phyloP scores from a whole-genome alignment of 345 rosid genomes.

The Triadica sebifera region DNA sequence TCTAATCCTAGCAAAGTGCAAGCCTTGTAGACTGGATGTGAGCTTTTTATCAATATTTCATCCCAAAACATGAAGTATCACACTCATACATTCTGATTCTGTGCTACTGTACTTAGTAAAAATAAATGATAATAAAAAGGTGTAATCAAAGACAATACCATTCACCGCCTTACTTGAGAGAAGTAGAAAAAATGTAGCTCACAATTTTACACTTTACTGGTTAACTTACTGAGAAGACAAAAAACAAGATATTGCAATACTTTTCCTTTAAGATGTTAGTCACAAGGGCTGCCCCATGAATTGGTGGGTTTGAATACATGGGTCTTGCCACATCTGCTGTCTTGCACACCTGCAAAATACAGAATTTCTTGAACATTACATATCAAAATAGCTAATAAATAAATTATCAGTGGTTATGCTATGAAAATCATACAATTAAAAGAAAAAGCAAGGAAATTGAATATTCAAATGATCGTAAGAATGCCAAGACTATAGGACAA shows the following conservation, averaged over 20 bases:
- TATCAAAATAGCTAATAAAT: background rate
- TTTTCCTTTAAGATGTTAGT: constrained; percentile 68
- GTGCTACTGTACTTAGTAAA: too few relatives aligned
- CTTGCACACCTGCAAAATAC: constrained; percentile 61
- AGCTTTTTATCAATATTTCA: too few relatives aligned
- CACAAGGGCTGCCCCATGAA: constrained; percentile 87
- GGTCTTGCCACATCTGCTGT: constrained; percentile 84
- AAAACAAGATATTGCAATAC: constrained; percentile 21
- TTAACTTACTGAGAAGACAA: too few relatives aligned
- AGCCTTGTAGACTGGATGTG: background rate
- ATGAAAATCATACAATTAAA: background rate
- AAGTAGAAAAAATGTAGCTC: background rate
- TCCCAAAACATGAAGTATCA: too few relatives aligned
- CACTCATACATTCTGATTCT: too few relatives aligned
- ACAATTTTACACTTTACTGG: background rate
- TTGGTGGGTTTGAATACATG: constrained; percentile 89
- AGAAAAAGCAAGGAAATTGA: background rate
- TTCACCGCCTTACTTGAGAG: background rate
- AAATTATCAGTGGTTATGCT: constrained; percentile 2
- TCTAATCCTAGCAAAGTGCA: background rate
- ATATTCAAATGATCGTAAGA: background rate
- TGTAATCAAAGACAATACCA: background rate
- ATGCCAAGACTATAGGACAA: background rate
- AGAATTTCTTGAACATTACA: background rate
- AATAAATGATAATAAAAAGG: background rate